Evolutionary conservation across 2,329 filamentous ascomycete genomes (phyloP), one percentile per base, ranked within the genome.

Genomic region (Aspergillus eucalypticola): DNA sequence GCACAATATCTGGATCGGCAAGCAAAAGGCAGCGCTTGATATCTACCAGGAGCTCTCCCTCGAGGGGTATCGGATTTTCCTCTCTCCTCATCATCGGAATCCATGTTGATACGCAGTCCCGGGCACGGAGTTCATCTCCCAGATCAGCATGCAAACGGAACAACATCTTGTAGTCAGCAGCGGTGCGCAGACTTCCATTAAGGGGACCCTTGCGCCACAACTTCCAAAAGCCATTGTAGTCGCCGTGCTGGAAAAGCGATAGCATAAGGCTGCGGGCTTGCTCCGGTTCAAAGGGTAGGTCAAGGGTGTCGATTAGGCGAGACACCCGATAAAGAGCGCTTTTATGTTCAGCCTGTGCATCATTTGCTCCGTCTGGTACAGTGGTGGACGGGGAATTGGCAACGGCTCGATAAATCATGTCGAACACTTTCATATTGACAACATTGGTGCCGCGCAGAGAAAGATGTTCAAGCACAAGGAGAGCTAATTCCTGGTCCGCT

Each of bases 51-150:
- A 90, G 65, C 1, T 71, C 60, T 1, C 78, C 80, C 8, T 76
- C 63, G 0, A 83, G 74, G 23, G 64, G 55, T 15, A 90, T 78
- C 0, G 77, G 75, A 82, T 0, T 78, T 62, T 35, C 32, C 69
- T 90, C 87, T 50, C 75, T 72, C 17, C 78, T 63, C 84, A 90
- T 88, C 68, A 88, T 85, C 2, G 81, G 79, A n/a, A 85, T 79
- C 69, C 83, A 84, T 62, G 77, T 81, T 80, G 81, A 62, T 85
- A 74, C 21, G 77, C 81, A 60, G 79, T 78, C 56, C 73, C 79
- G 70, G 79, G 86, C 62, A 76, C 71, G 51, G 59, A 67, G 59
- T 58, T 79, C 73, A 63, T 83, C 75, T 0, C 73, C 67, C 0
- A 81, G 79, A 4, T 76, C 69, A 1, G 82, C 81, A 56, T 87